Base-by-base conservation (phyloP, 352 stramenopile genomes). In the Pythium plurisporium region DNA sequence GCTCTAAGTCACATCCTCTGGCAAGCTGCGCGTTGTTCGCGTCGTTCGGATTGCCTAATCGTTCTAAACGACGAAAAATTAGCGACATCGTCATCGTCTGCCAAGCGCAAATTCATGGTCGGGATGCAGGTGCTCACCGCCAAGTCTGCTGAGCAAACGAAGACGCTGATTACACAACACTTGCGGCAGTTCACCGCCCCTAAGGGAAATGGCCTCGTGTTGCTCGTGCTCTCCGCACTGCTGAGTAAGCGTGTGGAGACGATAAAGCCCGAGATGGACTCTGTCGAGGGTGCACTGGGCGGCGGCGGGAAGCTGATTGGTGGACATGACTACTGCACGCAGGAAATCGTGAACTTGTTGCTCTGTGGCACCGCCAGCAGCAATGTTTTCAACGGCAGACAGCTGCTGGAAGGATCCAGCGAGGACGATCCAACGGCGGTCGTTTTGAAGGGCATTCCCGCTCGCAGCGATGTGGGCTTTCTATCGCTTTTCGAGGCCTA, bases 321-420 rank as follows among this genome's bases (percentile, higher is more conserved):
- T 12, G 68, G 64, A 0, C 87, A 96, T 56, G 85, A 95, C 55
- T 96, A 96, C 43, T 94, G 87, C 51, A 94, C 83, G 0, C 94
- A 98, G 56, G 96, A 99, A 65, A 76, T 98, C 23, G 96, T 99
- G 8, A 99, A 98, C 73, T 64, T 99, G 34, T 65, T 98, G n/a
- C 68, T 99, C 7, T 87, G 87, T 22, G 96, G 96, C 9, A 77
- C 88, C 36, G 94, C 94, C 7, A 80, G 75, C 51, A 97, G 87
- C 67, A 98, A 98, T 58, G 89, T 98, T 3, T 98, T 99, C 70
- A 81, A 99, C 62, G 91, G 96, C 12, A 81, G 71, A 25, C 76
- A 95, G 53, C 70, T 89, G 20, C 64, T 97, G 5, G 90, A 91
- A 54, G 77, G 68, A 14, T 40, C 65, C 0, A 80, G 65, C 45